Evolutionary conservation across 2,329 filamentous ascomycete genomes (phyloP), one percentile per base, ranked within the genome.

Genomic region (Stachybotrys elegans): DNA sequence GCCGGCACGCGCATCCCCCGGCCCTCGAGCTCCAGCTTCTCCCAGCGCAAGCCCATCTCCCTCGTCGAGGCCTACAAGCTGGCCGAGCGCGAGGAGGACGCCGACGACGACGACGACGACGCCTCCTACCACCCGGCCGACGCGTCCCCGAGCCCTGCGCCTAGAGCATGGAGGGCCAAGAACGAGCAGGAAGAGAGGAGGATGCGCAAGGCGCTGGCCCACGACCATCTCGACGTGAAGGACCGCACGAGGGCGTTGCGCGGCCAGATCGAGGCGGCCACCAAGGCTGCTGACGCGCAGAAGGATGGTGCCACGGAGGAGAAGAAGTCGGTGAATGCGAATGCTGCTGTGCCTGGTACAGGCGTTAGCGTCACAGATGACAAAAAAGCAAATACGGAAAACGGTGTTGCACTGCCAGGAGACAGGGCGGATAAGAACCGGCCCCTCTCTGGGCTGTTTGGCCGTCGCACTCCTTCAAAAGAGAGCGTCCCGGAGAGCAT

Each of bases 71-170:
- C 72, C 6, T 72, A 67, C 51, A 54, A 43, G 36, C 45, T 60
- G 32, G 66, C 62, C 5, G 58, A 54, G 27, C 52, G 53, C 25
- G 64, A 65, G 42, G 57, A 53, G 27, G 56, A 56, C 6, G 51
- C 53, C 23, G 53, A 48, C 39, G 50, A 52, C 11, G 51, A 51
- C 29, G 56, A 57, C 31, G 49, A 55, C n/a, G 57, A 51, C 22
- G 49, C 55, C 14, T 44, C 47, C n/a, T 50, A 48, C n/a, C 44
- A 45, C 50, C 58, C 22, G 47, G 53, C 56, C n/a, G 68, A 70
- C 47, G 73, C 66, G 16, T 76, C 73, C 2, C 74, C 74, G 1
- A 78, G 74, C 43, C 74, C 74, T 1, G 74, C 74, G 1, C 74
- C 74, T 2, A 62, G 74, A 23, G 54, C 62, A 7, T 71, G 70